Base-by-base conservation (phyloP, 805 yeast species). In the Candida manassasensis region DNA sequence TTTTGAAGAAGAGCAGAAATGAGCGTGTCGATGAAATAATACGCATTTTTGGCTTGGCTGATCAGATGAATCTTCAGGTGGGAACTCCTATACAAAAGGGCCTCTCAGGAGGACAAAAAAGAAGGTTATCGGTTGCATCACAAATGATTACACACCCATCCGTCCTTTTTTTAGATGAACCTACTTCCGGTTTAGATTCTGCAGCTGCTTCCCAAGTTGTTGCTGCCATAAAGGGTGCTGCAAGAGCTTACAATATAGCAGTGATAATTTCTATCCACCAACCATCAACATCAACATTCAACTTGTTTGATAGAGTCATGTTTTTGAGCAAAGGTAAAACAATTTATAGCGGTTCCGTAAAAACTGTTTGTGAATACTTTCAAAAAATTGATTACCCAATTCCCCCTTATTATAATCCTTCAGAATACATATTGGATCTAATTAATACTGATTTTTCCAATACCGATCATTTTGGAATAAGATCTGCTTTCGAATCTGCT, bases 171-270 rank as follows among this genome's bases (percentile, higher is more conserved):
- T 57, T 77, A 39, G 81, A 76, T 58, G 81, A 76, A 49, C 79
- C 80, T 21, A 76, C 81, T 12, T 74, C 80, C 21, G 81, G 81
- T 27, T 55, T 75, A 42, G 81, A 76, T 47, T 71, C 81, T n/a
- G 53, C 49, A 16, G 69, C 81, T 17, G 71, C 81, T 6, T 64
- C 74, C 70, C 67, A 78, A 16, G 72, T 76, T 42, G 61, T 74
- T 34, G 65, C 67, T 43, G 67, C 72, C 38, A 37, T 59, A 67
- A 48, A 64, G 61, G 42, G 59, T 60, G 19, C 60, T 69, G 48
- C 77, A 72, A 27, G 19, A 21, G 33, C 37, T 12, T 45, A 47
- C 27, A 45, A 45, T 17, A 48, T 14, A 55, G 60, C 35, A 69
- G 73, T 76, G 40, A 56, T 76, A 36, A 72, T 78, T 52, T 72